Evolutionary conservation across 1,284 basidiomycete genomes (phyloP).

Genomic region (Puccinia polysora): DNA sequence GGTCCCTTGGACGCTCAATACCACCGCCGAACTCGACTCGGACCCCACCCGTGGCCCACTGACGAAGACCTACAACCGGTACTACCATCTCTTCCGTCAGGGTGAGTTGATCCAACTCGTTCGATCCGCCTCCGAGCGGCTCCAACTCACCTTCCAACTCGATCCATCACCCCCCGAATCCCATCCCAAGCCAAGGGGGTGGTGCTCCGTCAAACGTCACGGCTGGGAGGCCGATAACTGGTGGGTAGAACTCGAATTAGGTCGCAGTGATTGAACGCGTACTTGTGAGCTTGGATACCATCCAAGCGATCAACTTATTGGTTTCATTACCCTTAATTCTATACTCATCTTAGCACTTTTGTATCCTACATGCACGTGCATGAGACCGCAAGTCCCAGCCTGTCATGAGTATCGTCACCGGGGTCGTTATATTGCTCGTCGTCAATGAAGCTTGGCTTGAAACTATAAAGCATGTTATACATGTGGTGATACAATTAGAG

Average conservation of each 20-base stretch:
- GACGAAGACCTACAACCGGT: slow-evolving; percentile 62
- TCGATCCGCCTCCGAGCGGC: slow-evolving; percentile 59
- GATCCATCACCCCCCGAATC: not conserved
- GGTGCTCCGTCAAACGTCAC: slow-evolving; percentile 14
- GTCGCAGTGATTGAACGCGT: not conserved
- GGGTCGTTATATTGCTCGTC: too few species aligned
- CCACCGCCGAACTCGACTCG: not conserved
- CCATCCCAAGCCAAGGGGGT: not conserved
- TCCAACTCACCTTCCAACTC: not conserved
- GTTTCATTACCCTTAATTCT: not conserved
- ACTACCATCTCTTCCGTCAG: slow-evolving; percentile 85
- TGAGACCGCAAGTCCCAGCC: too few species aligned
- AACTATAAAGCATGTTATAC: too few species aligned
- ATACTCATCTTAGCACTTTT: not conserved
- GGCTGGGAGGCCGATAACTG: slow-evolving; percentile 44
- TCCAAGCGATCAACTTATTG: not conserved
- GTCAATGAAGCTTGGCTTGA: too few species aligned
- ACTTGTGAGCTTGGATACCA: not conserved
- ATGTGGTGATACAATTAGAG: not conserved
- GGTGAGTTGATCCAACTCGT: slow-evolving; percentile 69
- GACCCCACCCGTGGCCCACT: too few species aligned
- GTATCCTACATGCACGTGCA: not conserved
- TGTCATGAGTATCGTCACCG: too few species aligned
- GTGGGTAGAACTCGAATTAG: slow-evolving; percentile 42
- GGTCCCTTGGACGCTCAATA: slow-evolving; percentile 63